A percentile compares a stretch with the other conserved stretches of the same genome.
These are phyloP conservation scores for Eucalyptus lansdowneana DNA, from an alignment of 345 rosid genomes.

Conservation along the genomic window DNA sequence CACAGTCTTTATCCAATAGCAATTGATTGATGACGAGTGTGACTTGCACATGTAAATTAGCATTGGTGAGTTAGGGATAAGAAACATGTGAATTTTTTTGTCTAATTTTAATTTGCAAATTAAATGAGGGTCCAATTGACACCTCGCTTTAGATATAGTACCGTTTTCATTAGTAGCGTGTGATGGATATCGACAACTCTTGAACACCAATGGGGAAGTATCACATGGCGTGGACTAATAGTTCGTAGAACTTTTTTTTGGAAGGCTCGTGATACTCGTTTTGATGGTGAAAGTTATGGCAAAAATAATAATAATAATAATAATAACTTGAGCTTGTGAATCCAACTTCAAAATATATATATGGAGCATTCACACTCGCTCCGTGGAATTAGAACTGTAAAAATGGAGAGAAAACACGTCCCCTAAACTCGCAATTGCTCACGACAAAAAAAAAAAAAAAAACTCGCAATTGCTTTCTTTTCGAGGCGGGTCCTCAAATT, in stretches of 20 bases:
- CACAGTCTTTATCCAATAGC: background rate
- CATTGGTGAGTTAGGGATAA: background rate
- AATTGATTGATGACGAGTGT: background rate
- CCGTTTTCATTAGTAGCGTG: rapidly evolving
- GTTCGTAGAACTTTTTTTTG: background rate
- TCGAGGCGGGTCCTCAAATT: background rate
- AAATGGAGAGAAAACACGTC: background rate
- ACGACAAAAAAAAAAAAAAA: background rate
- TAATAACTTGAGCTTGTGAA: background rate
- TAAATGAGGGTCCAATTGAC: background rate
- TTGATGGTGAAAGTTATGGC: background rate
- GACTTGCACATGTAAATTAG: background rate
- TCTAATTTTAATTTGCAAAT: background rate
- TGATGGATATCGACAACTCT: background rate
- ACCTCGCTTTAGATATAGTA: background rate
- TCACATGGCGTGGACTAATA: background rate
- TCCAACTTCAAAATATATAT: background rate
- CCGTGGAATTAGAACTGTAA: background rate
- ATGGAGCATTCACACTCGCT: background rate
- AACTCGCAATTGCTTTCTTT: background rate
- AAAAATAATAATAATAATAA: no score
- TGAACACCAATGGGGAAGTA: background rate
- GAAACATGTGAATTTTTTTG: background rate
- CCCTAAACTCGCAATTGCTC: background rate
- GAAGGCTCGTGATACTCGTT: background rate